Evolutionary conservation across 371 early-diverging fungal species (phyloP), one percentile per base, ranked within the genome.

Genomic region (Choanephora cucurbitarum): DNA sequence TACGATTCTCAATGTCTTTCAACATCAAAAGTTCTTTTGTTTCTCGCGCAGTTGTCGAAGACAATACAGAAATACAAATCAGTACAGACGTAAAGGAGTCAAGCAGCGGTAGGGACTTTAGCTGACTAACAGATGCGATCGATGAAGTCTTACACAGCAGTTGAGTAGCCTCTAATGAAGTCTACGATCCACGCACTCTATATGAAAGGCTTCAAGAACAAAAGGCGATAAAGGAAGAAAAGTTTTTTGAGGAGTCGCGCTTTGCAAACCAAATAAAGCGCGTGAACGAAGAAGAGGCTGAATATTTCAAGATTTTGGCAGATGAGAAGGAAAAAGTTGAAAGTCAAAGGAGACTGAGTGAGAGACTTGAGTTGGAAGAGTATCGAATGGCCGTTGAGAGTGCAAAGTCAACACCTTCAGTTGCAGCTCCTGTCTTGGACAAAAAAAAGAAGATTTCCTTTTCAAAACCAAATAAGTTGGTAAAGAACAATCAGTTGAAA

Each of bases 191-290:
- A 23, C 83, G 92, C 9, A 88, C 92, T 15, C 79, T 92, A 13
- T 92, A 83, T 60, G 92, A 92, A 61, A 79, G 87, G 21, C 68
- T 92, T 15, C 89, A 90, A 63, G 91, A 91, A 53, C 90, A 92
- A 57, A 80, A 70, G 48, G 70, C 61, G 9, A 63, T 80, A 28
- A 91, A 91, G 51, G 83, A 84, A 46, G 90, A 89, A 24, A 75
- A 82, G 14, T 81, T 85, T 60, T 72, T 76, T 33, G 90, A 90
- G 62, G 83, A 85, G 11, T 85, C 81, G 5, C 82, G 86, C 21
- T 69, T 86, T 14, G 78, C 87, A 19, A 92, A 91, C 49, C 76
- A 85, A 18, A 85, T 92, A 52, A 86, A 88, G 51, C 84, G 79
- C 45, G 71, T 92, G 9, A 90, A 90, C 46, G 84, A 82, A 28